phyloP scores from a whole-genome alignment of 2,329 filamentous ascomycete genomes.

The Leptographium procerum region DNA sequence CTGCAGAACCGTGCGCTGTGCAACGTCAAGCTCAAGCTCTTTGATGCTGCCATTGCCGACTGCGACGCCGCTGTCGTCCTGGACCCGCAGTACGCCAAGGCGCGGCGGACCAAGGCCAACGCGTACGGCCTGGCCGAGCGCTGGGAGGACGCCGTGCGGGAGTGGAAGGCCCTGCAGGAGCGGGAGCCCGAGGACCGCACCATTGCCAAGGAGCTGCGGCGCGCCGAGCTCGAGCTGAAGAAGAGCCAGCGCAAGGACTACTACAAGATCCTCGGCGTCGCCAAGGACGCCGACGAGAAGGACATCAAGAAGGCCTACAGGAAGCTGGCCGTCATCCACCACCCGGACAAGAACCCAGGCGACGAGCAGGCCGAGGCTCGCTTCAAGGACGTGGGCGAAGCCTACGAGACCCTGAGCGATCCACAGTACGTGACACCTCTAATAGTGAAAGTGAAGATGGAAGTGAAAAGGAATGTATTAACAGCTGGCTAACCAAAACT shows the following conservation, averaged over 20 bases:
- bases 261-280: constrained; percentile 88
- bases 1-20: constrained; percentile 88
- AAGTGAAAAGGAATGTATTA: not conserved
- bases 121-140: constrained; percentile 73
- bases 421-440: constrained; percentile 65
- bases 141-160: constrained; percentile 85
- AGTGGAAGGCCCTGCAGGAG: constrained; percentile 80
- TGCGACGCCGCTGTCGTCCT: constrained; percentile 74
- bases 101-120: constrained; percentile 86
- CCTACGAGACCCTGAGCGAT: constrained; percentile 91
- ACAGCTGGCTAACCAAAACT: constrained; percentile 19
- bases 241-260: constrained; percentile 97
- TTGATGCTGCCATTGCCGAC: constrained; percentile 69
- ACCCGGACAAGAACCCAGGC: constrained; percentile 94
- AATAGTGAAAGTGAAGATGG: not conserved
- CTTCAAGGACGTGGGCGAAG: constrained; percentile 97
- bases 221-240: constrained; percentile 90
- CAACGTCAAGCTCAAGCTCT: constrained; percentile 73
- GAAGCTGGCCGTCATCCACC: constrained; percentile 84
- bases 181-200: constrained; percentile 69
- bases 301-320: constrained; percentile 97
- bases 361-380: constrained; percentile 74
- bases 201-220: constrained; percentile 74
- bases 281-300: constrained; percentile 72
- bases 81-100: constrained; percentile 79